phyloP scores from a whole-genome alignment of 1,284 basidiomycete species.

The Irpex rosettiformis region DNA sequence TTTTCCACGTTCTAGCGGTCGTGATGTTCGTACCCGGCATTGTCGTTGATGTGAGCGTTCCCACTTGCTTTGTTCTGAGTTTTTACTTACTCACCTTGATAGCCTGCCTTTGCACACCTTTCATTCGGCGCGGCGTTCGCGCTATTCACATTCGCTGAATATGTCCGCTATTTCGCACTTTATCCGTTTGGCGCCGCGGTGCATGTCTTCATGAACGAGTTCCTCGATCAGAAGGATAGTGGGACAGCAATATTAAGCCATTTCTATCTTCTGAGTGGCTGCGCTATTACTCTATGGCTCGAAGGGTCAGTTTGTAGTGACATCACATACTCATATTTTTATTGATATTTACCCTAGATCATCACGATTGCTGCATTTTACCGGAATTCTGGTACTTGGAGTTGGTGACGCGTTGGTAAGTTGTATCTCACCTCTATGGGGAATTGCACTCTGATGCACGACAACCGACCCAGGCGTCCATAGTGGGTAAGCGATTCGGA shows the following conservation, averaged over 20 bases:
- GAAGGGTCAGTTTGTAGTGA: constrained; percentile 67
- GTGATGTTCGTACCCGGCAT: constrained; percentile 96
- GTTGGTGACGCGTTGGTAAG: constrained; percentile 90
- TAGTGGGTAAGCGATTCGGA: constrained; percentile 86
- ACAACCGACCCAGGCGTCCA: constrained; percentile 64
- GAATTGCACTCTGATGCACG: constrained; percentile 1
- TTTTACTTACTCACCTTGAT: constrained; percentile 15
- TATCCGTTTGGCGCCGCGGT: constrained; percentile 94
- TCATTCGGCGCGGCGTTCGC: constrained; percentile 93
- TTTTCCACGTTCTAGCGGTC: constrained; percentile 95
- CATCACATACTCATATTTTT: not conserved
- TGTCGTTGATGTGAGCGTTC: constrained; percentile 78
- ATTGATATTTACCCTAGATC: constrained; percentile 41
- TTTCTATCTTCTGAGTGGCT: constrained; percentile 95
- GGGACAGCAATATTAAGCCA: constrained; percentile 97
- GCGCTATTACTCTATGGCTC: constrained; percentile 91
- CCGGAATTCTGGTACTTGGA: constrained; percentile 89
- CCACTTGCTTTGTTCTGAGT: constrained; percentile 14
- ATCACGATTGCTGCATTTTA: constrained; percentile 73
- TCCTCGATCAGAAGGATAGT: constrained; percentile 92
- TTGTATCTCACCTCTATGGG: constrained; percentile 16
- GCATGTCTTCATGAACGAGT: constrained; percentile 97
- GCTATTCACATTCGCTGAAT: constrained; percentile 93
- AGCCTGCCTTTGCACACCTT: constrained; percentile 96
- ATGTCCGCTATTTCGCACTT: constrained; percentile 96